Evolutionary conservation across 192 early-diverging fungal species (phyloP).

Genomic region (Coemansia sp.): DNA sequence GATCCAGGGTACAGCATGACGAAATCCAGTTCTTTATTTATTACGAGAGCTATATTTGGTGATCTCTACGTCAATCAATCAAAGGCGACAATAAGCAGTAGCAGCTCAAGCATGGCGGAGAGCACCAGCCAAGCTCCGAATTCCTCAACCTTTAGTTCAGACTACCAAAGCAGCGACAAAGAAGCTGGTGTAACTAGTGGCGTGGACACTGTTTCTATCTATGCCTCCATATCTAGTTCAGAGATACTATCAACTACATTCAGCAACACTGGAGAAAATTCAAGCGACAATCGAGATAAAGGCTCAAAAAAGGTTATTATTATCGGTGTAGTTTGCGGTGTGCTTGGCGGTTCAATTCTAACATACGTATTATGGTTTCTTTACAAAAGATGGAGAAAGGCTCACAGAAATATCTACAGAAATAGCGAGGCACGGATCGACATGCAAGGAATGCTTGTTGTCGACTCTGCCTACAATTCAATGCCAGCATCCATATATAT

Average conservation of each 20-base stretch:
- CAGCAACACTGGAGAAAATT: neutral
- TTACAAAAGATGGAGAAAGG: neutral
- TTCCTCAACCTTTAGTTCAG: neutral
- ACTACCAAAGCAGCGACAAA: neutral
- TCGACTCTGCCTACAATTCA: neutral
- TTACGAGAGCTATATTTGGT: neutral
- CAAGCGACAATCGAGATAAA: no score
- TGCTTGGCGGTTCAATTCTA: neutral
- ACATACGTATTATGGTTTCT: neutral
- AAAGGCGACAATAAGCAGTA: no score
- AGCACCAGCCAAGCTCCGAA: neutral
- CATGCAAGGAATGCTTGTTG: neutral
- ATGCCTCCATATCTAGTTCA: neutral
- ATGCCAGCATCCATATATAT: neutral
- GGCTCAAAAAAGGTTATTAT: neutral
- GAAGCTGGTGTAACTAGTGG: neutral
- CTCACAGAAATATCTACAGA: neutral
- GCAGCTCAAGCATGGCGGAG: neutral
- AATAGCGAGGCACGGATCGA: neutral
- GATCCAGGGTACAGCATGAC: neutral
- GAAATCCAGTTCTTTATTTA: neutral
- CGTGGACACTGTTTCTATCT: neutral
- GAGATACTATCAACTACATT: neutral
- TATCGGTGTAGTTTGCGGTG: neutral
- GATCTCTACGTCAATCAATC: neutral